These are phyloP conservation scores for Trichophyton rubrum DNA, from an alignment of 2,329 filamentous ascomycete genomes.

Conservation along the genomic window DNA sequence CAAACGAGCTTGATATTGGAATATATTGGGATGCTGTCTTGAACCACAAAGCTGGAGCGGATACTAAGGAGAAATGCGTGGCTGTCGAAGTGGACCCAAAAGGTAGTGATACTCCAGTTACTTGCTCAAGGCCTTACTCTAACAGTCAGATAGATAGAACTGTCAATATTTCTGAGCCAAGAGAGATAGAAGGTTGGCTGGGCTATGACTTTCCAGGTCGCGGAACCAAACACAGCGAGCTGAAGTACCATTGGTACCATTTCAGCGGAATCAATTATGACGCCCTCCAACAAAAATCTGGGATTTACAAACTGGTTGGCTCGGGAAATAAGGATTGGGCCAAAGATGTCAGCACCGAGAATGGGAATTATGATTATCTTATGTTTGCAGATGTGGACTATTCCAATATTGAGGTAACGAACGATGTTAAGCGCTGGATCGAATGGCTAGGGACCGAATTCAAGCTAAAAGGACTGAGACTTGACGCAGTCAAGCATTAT, in stretches of 20 bases:
- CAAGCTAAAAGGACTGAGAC: slow-evolving; percentile 51
- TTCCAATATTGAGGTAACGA: slow-evolving; percentile 47
- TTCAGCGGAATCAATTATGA: slow-evolving; percentile 59
- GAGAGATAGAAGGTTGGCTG: slow-evolving; percentile 56
- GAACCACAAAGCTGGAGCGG: slow-evolving; percentile 60
- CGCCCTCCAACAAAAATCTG: slow-evolving; percentile 42
- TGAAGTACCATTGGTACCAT: slow-evolving; percentile 56
- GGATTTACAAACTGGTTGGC: slow-evolving; percentile 53
- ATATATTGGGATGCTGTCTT: slow-evolving; percentile 59
- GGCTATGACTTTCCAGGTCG: slow-evolving; percentile 54
- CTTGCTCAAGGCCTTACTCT: neutral
- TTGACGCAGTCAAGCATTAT: slow-evolving; percentile 64
- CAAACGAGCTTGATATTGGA: slow-evolving; percentile 42
- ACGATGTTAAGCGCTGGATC: slow-evolving; percentile 55
- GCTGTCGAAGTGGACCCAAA: slow-evolving; percentile 52
- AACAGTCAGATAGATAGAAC: slow-evolving; percentile 4
- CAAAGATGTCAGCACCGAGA: slow-evolving; percentile 47
- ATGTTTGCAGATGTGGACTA: slow-evolving; percentile 65
- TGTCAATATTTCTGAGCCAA: slow-evolving; percentile 33
- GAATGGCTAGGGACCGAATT: slow-evolving; percentile 52
- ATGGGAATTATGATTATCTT: slow-evolving; percentile 56
- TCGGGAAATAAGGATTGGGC: slow-evolving; percentile 50
- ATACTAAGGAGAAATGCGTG: slow-evolving; percentile 49
- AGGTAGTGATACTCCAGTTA: slow-evolving; percentile 17
- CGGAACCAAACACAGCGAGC: slow-evolving; percentile 44